A percentile compares a stretch with the other conserved stretches of the same genome.
phyloP scores from a whole-genome alignment of 192 early-diverging fungal genomes.

The Coemansia sp. region DNA sequence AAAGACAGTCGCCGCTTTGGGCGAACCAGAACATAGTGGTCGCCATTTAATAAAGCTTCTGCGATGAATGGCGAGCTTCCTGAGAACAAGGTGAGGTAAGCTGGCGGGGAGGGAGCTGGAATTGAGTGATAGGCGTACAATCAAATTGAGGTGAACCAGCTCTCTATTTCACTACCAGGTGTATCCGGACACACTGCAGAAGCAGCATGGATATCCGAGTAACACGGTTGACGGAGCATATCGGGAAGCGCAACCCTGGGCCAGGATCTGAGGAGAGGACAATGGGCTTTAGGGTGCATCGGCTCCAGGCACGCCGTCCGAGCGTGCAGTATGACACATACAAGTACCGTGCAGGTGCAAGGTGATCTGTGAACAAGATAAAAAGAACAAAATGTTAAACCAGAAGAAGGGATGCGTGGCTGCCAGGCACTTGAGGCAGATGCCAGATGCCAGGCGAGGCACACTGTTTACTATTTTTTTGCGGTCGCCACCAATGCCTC shows the following conservation, averaged over 20 bases:
- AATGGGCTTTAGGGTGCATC: neutral
- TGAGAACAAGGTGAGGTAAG: neutral
- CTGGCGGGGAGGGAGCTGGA: slow-evolving; percentile 1
- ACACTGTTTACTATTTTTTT: neutral
- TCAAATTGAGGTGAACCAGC: neutral
- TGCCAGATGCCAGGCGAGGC: neutral
- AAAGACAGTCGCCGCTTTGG: neutral
- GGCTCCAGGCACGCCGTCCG: neutral
- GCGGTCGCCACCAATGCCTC: neutral
- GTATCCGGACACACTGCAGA: neutral
- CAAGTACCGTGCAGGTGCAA: slow-evolving; percentile 6
- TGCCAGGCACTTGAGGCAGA: neutral
- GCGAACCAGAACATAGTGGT: neutral
- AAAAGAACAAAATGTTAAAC: neutral
- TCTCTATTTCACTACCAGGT: slow-evolving; percentile 4
- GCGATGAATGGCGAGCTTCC: neutral
- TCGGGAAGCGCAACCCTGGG: neutral
- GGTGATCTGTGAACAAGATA: neutral
- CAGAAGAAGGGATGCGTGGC: neutral
- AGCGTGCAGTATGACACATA: slow-evolving; percentile 10
- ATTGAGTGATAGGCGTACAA: slow-evolving; percentile 10
- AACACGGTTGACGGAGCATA: neutral
- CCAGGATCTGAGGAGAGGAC: slow-evolving; percentile 2
- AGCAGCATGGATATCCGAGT: slow-evolving; percentile 4
- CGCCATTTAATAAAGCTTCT: slow-evolving; percentile 5